Base-by-base conservation (phyloP, 177 flowering plant species). In the Vitis hybrid region DNA sequence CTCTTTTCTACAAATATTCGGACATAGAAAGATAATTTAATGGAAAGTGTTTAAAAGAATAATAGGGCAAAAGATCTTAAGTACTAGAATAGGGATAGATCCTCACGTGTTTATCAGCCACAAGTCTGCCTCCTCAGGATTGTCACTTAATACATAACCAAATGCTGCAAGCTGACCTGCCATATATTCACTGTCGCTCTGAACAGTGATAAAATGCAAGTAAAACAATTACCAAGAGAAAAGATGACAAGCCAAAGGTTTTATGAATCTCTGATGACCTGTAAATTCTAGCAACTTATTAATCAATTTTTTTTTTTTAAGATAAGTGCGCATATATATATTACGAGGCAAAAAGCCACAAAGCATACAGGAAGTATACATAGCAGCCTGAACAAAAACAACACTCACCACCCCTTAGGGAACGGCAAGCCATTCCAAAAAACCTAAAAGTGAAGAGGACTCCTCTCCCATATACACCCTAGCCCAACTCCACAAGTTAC, bases 161-260 rank as follows among this genome's bases (percentile, higher is more conserved):
- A 87, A 96, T 62, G 98, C 89, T 56, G 97, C 87, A 73, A 96
- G 97, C 79, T 92, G 99, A 58, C 99, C 99, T 64, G 97, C 97
- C 99, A 96, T 96, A 74, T 96, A 96, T 78, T 96, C 98, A 71
- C 98, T 93, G 71, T 96, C 99, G 86, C 99, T 96, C 99, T 94
- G 80, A 73, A 72, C 48, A 72, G 72, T 59, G 11, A 69, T 18
- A 72, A 46, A 18, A 51, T 13, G 27, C 18, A 15, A 58, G 46
- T n/a, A 14, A 56, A 55, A 9, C 14, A 30, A 52, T 49, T 10
- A 18, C 14, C 50, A 18, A 57, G 32, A 52, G 52, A 48, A 40
- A 18, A 1, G 18, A 58, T 49, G 15, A 21, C 1, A 1, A 40
- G 8, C 3, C 51, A 24, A 18, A 19, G 55, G 46, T 40, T 0